Conservation (phyloP, 1,284 basidiomycete species). For the Ceratobasidium papillatum region DNA sequence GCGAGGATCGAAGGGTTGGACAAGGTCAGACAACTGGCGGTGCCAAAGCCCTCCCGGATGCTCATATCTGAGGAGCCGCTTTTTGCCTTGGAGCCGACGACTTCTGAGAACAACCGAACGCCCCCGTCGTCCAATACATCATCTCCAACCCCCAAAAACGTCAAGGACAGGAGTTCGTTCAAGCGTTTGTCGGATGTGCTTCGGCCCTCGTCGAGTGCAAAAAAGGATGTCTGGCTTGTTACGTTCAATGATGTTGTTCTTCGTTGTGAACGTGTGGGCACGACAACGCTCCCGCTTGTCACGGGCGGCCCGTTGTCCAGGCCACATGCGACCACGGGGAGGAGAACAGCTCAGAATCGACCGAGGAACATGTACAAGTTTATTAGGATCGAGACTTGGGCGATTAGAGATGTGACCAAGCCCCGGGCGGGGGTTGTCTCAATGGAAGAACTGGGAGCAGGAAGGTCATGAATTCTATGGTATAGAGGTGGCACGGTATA, state of each 20-base stretch:
- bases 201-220: slow-evolving; percentile 59
- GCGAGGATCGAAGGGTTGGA: slow-evolving; percentile 96
- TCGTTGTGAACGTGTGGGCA: slow-evolving; percentile 88
- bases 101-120: slow-evolving; percentile 49
- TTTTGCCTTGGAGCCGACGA: slow-evolving; percentile 47
- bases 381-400: slow-evolving; percentile 90
- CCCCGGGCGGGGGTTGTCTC: slow-evolving; percentile 79
- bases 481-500: too few relatives aligned
- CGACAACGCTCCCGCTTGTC: slow-evolving; percentile 87
- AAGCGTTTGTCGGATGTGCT: slow-evolving; percentile 85
- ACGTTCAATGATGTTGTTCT: slow-evolving; percentile 95
- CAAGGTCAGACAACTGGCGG: slow-evolving; percentile 82
- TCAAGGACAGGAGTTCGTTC: slow-evolving; percentile 82
- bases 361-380: slow-evolving; percentile 93
- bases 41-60: slow-evolving; percentile 87
- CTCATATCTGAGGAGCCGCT: slow-evolving; percentile 84
- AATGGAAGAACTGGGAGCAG: too few relatives aligned
- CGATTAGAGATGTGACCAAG: slow-evolving; percentile 75
- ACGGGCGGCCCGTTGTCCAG: slow-evolving; percentile 67
- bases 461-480: too few relatives aligned
- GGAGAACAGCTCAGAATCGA: slow-evolving; percentile 75
- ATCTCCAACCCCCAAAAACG: slow-evolving; percentile 60
- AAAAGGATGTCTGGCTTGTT: slow-evolving; percentile 93
- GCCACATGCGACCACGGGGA: slow-evolving; percentile 77
- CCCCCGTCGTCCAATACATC: slow-evolving; percentile 49